Evolutionary conservation across 495 filamentous ascomycete species (phyloP).

Genomic region (Xylaria intraflava): DNA sequence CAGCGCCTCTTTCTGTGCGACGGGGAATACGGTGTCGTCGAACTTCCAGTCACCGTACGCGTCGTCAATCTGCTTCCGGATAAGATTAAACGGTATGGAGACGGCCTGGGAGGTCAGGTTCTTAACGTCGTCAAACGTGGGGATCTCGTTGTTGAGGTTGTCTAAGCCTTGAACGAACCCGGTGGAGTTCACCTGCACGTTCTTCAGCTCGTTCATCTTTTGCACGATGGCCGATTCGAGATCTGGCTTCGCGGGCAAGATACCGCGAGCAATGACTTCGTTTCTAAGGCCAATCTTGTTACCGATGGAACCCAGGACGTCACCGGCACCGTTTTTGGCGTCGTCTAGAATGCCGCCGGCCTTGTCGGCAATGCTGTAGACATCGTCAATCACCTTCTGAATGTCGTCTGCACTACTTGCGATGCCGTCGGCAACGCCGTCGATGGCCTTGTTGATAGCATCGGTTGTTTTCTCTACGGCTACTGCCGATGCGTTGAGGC

Average conservation of each 20-base stretch:
- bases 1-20: conserved; percentile 72
- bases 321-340: conserved; percentile 47
- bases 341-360: conserved; percentile 29
- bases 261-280: conserved; percentile 10
- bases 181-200: conserved; percentile 58
- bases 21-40: conserved; percentile 66
- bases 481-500: conserved; percentile 59
- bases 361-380: conserved; percentile 53
- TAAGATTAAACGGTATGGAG: conserved; percentile 65
- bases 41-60: conserved; percentile 66
- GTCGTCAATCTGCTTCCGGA: conserved; percentile 63
- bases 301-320: conserved; percentile 41
- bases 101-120: conserved; percentile 69
- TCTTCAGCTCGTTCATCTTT: conserved; percentile 45
- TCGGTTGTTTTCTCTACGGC: conserved; percentile 64
- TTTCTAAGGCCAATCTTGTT: conserved; percentile 38
- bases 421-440: conserved; percentile 57
- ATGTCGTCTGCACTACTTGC: conserved; percentile 48
- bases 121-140: conserved; percentile 74
- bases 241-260: conserved; percentile 44
- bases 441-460: conserved; percentile 66
- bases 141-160: conserved; percentile 67
- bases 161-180: conserved; percentile 57
- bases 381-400: conserved; percentile 53
- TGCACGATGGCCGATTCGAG: conserved; percentile 50